Conservation (phyloP, 331 rosid genomes). For the Rosa hybrid region DNA sequence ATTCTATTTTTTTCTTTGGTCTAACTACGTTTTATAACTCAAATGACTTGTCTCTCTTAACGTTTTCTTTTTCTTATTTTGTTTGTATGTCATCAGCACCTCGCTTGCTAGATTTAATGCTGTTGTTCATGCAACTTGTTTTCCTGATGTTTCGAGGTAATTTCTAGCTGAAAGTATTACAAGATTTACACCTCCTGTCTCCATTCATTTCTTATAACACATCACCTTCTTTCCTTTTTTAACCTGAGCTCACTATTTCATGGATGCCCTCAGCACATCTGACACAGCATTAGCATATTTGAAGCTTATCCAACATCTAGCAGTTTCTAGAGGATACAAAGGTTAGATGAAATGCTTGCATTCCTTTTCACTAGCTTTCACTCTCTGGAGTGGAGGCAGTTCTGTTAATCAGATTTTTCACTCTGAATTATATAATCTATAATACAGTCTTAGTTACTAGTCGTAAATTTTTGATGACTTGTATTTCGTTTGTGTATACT, state of each 20-base stretch:
- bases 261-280: constrained; percentile 59
- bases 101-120: constrained; percentile 85
- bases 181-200: constrained; percentile 11
- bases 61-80: background rate
- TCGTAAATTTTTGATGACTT: constrained; percentile 22
- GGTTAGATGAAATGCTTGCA: constrained; percentile 57
- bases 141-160: constrained; percentile 94
- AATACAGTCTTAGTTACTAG: background rate
- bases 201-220: background rate
- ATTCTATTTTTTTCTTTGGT: background rate
- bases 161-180: constrained; percentile 17
- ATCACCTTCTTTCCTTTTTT: background rate
- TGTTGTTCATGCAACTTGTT: constrained; percentile 87
- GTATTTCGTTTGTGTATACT: constrained; percentile 19
- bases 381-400: background rate
- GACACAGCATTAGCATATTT: constrained; percentile 88
- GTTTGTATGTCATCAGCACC: constrained; percentile 44
- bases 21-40: constrained; percentile 5
- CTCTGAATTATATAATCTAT: background rate
- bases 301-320: constrained; percentile 93
- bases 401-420: background rate
- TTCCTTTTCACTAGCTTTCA: background rate
- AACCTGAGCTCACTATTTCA: constrained; percentile 27
- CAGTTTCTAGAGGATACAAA: constrained; percentile 84
- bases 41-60: constrained; percentile 19